These are phyloP conservation scores for Magnolia kwangsiensis DNA, from an alignment of 164 flowering plant genomes.

Conservation along the genomic window DNA sequence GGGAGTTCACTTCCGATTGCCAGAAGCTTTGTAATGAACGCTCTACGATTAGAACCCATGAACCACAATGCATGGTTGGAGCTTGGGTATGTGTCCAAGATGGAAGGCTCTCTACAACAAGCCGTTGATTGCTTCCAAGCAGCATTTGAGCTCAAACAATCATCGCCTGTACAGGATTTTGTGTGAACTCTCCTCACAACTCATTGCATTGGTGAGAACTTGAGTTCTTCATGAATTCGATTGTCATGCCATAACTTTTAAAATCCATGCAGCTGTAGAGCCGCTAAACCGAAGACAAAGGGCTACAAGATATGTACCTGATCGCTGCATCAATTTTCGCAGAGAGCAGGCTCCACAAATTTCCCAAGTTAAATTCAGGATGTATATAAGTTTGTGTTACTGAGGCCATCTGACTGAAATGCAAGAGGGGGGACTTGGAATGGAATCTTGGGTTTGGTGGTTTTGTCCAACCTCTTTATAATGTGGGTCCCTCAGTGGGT, in stretches of 20 bases:
- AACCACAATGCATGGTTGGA: slow-evolving; percentile 86
- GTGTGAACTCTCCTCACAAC: slow-evolving; percentile 14
- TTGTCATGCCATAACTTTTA: not conserved
- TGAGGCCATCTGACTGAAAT: not conserved
- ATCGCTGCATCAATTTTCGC: no score
- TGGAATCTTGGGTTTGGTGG: no score
- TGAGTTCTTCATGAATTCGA: not conserved
- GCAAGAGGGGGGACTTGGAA: not conserved
- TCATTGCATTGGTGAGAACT: not conserved
- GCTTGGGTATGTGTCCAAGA: slow-evolving; percentile 71
- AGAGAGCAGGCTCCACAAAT: not conserved
- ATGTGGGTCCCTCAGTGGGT: no score
- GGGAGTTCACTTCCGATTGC: slow-evolving; percentile 53
- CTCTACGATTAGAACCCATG: slow-evolving; percentile 73
- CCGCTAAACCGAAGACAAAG: no score
- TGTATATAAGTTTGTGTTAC: not conserved
- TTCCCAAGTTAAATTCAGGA: not conserved
- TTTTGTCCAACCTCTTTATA: no score
- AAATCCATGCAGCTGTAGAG: not conserved
- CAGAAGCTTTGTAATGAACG: slow-evolving; percentile 78
- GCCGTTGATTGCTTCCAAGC: slow-evolving; percentile 95
- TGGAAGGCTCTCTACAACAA: slow-evolving; percentile 69
- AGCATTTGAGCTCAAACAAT: slow-evolving; percentile 70
- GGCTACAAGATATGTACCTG: no score
- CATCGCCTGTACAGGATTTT: slow-evolving; percentile 73